Evolutionary conservation across 108 stramenopile species (phyloP), one percentile per base, ranked within the genome.

Genomic region (Conticribra weissflogii): DNA sequence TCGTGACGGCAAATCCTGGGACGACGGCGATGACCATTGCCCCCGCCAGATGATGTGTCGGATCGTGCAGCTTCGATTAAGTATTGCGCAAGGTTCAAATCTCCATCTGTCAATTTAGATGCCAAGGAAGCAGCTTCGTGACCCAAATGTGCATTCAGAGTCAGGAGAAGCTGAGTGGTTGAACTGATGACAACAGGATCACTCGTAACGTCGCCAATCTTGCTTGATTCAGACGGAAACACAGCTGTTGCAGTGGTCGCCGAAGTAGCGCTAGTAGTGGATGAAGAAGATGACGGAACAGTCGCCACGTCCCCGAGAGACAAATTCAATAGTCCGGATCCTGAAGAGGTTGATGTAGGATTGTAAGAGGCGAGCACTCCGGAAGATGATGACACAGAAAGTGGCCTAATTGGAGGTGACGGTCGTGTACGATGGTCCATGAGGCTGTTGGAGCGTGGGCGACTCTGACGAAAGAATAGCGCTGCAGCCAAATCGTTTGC

Each of bases 41-140:
- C 57, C 36, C 30, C 21, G 3, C 24, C 48, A 45, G 62, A 54
- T 41, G 86, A 82, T 9, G 86, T 78, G 44, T 84, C 86, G 19
- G 74, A 59, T 50, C 88, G 23, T 22, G 88, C 91, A 2, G 68
- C 71, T 62, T 89, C 86, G 29, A 92, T 78, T 22, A 92, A 53
- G 59, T 88, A 84, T 54, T 92, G 91, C 19, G 91, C 91, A 29
- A 89, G 64, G 64, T 85, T 87, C 60, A 89, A 62, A 52, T 92
- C 88, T 5, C 81, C 74, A 55, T 88, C 67, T 9, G 86, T 83
- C 63, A 88, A 60, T 27, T 72, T 47, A 4, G 81, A 85, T 0
- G 88, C 88, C 22, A 83, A 72, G 18, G 45, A 24, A 4, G 86
- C 88, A 18, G 91, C 86, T 27, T 83, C 83, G 32, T 85, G 68